Conservation (phyloP, 495 filamentous ascomycete species). For the Penicillium maclennaniae region DNA sequence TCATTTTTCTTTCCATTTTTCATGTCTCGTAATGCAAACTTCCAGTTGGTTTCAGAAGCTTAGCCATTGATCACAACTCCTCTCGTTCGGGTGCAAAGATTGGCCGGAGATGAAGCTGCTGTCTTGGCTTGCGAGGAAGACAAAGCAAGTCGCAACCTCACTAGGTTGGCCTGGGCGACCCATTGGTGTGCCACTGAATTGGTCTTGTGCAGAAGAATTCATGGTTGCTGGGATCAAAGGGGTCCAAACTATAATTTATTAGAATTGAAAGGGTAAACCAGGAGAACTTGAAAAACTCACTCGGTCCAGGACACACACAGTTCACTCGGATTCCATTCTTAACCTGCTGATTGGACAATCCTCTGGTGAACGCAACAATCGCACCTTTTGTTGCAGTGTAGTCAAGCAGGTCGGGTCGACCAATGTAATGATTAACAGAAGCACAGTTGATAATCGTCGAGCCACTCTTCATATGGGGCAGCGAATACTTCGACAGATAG, state of each 20-base stretch:
- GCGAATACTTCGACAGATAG: slow-evolving; percentile 71
- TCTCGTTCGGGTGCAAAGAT: slow-evolving; percentile 64
- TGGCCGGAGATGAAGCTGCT: slow-evolving; percentile 59
- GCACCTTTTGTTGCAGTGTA: slow-evolving; percentile 82
- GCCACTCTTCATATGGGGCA: slow-evolving; percentile 70
- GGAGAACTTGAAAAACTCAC: neutral
- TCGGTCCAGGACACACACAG: slow-evolving; percentile 63
- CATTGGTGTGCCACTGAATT: slow-evolving; percentile 69
- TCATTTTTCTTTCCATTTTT: too few relatives aligned
- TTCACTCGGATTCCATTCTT: slow-evolving; percentile 75
- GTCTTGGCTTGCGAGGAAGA: slow-evolving; percentile 72
- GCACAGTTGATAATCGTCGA: slow-evolving; percentile 80
- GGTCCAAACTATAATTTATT: slow-evolving; percentile 60
- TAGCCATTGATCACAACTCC: slow-evolving; percentile 60
- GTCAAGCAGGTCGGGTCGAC: slow-evolving; percentile 77
- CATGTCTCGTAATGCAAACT: too few relatives aligned
- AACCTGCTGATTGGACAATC: slow-evolving; percentile 70
- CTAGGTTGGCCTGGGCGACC: slow-evolving; percentile 72
- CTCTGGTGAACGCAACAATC: slow-evolving; percentile 75
- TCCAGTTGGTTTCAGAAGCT: neutral
- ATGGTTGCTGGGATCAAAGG: slow-evolving; percentile 76
- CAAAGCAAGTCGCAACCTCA: slow-evolving; percentile 77
- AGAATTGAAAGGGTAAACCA: neutral
- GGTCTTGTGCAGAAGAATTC: slow-evolving; percentile 60
- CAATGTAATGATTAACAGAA: slow-evolving; percentile 76